Conservation (phyloP, 2,329 filamentous ascomycete species). For the Thermothelomyces thermophilus region DNA sequence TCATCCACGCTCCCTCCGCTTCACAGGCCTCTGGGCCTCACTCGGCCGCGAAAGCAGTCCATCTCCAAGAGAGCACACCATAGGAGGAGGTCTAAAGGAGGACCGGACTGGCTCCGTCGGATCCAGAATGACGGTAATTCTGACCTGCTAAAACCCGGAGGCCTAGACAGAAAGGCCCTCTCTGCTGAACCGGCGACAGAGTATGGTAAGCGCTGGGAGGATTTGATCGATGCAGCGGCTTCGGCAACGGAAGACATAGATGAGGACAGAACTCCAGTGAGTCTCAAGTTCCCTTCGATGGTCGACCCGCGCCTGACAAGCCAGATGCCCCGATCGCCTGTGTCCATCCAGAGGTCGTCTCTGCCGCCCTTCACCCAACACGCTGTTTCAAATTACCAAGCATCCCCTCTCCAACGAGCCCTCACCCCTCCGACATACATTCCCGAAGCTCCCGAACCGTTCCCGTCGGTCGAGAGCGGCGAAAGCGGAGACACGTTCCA, state of each 20-base stretch:
- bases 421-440: slow-evolving; percentile 74
- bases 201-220: slow-evolving; percentile 90
- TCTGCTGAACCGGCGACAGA: slow-evolving; percentile 78
- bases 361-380: slow-evolving; percentile 55
- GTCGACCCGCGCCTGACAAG: slow-evolving; percentile 39
- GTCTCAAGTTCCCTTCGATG: slow-evolving; percentile 36
- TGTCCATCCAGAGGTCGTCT: slow-evolving; percentile 57
- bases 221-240: slow-evolving; percentile 86
- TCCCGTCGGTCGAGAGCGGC: slow-evolving; percentile 81
- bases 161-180: slow-evolving; percentile 72
- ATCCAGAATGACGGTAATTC: slow-evolving; percentile 45
- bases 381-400: slow-evolving; percentile 62
- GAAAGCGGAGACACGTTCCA: slow-evolving; percentile 66
- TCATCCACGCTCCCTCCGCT: slow-evolving; percentile 83
- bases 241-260: slow-evolving; percentile 88
- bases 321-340: slow-evolving; percentile 58
- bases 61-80: slow-evolving; percentile 79
- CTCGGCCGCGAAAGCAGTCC: slow-evolving; percentile 76
- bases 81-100: slow-evolving; percentile 64
- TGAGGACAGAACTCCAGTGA: slow-evolving; percentile 82
- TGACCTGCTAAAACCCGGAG: slow-evolving; percentile 58
- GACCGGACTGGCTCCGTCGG: slow-evolving; percentile 57
- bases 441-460: slow-evolving; percentile 65
- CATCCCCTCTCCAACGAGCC: slow-evolving; percentile 83
- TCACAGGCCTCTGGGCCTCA: slow-evolving; percentile 64